Base-by-base conservation (phyloP, 2,329 filamentous ascomycete species). In the Cladosporium oxysporum region DNA sequence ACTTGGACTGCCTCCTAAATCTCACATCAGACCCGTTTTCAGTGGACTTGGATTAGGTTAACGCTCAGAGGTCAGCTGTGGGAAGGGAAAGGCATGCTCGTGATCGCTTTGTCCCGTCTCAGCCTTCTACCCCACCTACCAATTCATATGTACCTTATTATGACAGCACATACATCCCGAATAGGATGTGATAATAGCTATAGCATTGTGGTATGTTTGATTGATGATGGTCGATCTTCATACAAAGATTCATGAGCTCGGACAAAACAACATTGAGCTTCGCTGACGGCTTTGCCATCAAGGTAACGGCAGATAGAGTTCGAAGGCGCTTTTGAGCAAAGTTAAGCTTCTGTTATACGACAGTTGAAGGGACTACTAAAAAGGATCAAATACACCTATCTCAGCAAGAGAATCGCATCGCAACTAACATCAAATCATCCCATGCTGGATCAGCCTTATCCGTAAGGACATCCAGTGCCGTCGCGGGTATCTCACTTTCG, bases 391-490 rank as follows among this genome's bases (percentile, higher is more conserved):
- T 33, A 55, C 52, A 55, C 33, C 52, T 31, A 33, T 55, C 29
- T 33, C 28, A n/a, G 29, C 16, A 33, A 31, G 52, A n/a, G 28
- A 55, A 31, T 28, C 11, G 26, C 35, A n/a, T 29, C 35, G 23
- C 33, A 59, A 4, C 57, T 28, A 59, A 44, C 26, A 59, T 47
- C 57, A 59, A 28, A 28, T 44, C n/a, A n/a, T 35, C 31, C 21
- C 35, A 16, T 26, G 21, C 14, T 33, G 31, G 23, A n/a, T 47
- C n/a, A 41, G 21, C 57, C 57, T 21, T 59, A 28, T 31, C 57
- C 57, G 57, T n/a, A 61, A 61, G 50, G 44, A 62, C 59, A 62
- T 31, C n/a, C 59, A 62, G 44, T 53, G 59, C 59, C 59, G 33
- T 62, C 29, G 59, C 59, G 59, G 59, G 59, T 62, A 62, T 62